Percentiles rank a stretch among this genome's conserved stretches.
Conservation (phyloP, 371 early-diverging fungal genomes). For the Mortierella sp. region DNA sequence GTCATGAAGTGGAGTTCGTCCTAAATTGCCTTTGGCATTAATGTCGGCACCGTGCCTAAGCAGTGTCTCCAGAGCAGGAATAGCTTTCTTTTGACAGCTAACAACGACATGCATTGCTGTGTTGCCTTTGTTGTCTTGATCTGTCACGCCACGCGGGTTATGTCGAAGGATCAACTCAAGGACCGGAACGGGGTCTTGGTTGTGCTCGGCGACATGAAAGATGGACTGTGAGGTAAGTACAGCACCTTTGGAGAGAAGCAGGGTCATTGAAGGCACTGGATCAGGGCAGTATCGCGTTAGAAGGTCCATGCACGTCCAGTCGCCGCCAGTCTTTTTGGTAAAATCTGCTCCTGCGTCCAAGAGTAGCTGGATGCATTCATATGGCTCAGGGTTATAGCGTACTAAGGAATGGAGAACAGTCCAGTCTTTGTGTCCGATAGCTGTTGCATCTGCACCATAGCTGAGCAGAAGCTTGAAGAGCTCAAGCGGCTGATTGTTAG, state of each 20-base stretch:
- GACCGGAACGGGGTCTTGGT: conserved; percentile 35
- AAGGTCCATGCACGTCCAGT: conserved; percentile 52
- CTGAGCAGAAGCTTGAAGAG: conserved; percentile 38
- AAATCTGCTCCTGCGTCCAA: conserved; percentile 46
- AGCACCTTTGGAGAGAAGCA: conserved; percentile 43
- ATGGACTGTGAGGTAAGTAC: conserved; percentile 37
- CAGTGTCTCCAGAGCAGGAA: conserved; percentile 29
- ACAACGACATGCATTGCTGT: conserved; percentile 45
- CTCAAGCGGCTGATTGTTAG: conserved; percentile 40
- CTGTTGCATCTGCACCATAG: conserved; percentile 41
- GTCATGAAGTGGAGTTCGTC: conserved; percentile 44
- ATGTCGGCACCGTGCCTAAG: conserved; percentile 39
- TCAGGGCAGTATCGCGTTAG: conserved; percentile 48
- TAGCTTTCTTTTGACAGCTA: conserved; percentile 37
- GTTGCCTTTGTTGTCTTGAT: conserved; percentile 36
- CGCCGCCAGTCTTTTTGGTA: conserved; percentile 44
- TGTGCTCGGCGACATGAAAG: conserved; percentile 48
- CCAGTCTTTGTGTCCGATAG: conserved; percentile 51
- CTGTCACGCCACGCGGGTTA: conserved; percentile 32
- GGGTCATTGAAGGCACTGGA: conserved; percentile 43
- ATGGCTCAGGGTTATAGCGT: conserved; percentile 42
- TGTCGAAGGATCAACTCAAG: conserved; percentile 35
- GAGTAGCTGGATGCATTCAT: conserved; percentile 40
- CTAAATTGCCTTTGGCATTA: conserved; percentile 37
- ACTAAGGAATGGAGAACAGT: conserved; percentile 47